phyloP scores from a whole-genome alignment of 2,329 filamentous ascomycete species.

The Drechslerella coelobrocha region DNA sequence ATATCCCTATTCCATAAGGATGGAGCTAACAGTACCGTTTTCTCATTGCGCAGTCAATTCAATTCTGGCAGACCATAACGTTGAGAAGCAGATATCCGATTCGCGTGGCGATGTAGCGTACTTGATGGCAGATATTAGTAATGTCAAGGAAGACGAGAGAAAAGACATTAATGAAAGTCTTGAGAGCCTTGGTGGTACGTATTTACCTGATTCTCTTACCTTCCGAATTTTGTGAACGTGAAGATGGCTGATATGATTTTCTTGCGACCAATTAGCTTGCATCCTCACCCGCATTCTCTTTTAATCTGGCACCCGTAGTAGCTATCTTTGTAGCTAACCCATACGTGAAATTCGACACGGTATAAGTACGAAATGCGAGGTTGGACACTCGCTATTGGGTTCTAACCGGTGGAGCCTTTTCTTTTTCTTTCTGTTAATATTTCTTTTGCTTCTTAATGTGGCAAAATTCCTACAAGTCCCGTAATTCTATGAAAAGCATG shows the following conservation, averaged over 20 bases:
- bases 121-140: constrained; percentile 95
- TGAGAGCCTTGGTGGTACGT: constrained; percentile 79
- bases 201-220: neutral
- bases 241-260: constrained; percentile 17
- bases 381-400: no score
- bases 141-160: constrained; percentile 79
- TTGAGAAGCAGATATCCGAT: constrained; percentile 98
- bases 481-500: neutral
- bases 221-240: constrained; percentile 12
- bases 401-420: constrained; percentile 11
- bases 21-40: constrained; percentile 27
- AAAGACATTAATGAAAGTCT: constrained; percentile 83
- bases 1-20: neutral
- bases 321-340: no score
- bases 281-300: constrained; percentile 59
- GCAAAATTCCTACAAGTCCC: neutral
- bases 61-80: constrained; percentile 91
- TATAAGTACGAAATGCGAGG: no score
- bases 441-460: constrained; percentile 1
- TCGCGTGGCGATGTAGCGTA: constrained; percentile 94
- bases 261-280: no score
- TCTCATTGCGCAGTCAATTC: constrained; percentile 74
- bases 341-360: no score
- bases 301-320: constrained; percentile 40
- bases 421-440: constrained; percentile 17